These are phyloP conservation scores for Pseudozyma hubeiensis DNA, from an alignment of 1,284 basidiomycete genomes.

Conservation along the genomic window DNA sequence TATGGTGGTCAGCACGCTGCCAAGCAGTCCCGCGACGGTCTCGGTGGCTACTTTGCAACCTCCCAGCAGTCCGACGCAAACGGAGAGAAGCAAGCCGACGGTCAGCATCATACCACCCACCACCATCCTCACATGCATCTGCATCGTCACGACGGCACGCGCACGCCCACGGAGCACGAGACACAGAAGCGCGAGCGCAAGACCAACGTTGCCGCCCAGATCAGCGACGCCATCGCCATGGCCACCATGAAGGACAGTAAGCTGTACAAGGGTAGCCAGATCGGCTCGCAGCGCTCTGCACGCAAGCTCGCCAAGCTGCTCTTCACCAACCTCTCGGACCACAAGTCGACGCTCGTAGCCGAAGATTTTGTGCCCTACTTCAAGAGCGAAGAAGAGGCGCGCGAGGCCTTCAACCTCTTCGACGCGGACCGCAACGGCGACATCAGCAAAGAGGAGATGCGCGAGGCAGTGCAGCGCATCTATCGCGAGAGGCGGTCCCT, in stretches of 20 bases:
- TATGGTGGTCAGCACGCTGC: slow-evolving; percentile 23
- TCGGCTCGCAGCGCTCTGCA: slow-evolving; percentile 75
- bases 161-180: slow-evolving; percentile 31
- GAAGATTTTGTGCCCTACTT: slow-evolving; percentile 78
- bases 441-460: slow-evolving; percentile 83
- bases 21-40: slow-evolving; percentile 53
- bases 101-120: slow-evolving; percentile 7
- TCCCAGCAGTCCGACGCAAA: slow-evolving; percentile 20
- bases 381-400: slow-evolving; percentile 77
- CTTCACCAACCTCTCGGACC: slow-evolving; percentile 73
- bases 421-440: slow-evolving; percentile 87
- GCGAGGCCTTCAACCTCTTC: slow-evolving; percentile 79
- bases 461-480: slow-evolving; percentile 83
- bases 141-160: slow-evolving; percentile 22
- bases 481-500: slow-evolving; percentile 82
- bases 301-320: slow-evolving; percentile 79
- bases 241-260: slow-evolving; percentile 67
- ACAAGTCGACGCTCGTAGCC: slow-evolving; percentile 71
- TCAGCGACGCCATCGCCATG: slow-evolving; percentile 60
- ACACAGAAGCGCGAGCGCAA: slow-evolving; percentile 34
- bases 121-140: slow-evolving; percentile 17
- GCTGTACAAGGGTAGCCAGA: slow-evolving; percentile 55
- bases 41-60: slow-evolving; percentile 55
- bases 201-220: slow-evolving; percentile 56
- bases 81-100: slow-evolving; percentile 13